Evolutionary conservation across 345 rosid genomes (phyloP).

Genomic region (Eucalyptus regnans): DNA sequence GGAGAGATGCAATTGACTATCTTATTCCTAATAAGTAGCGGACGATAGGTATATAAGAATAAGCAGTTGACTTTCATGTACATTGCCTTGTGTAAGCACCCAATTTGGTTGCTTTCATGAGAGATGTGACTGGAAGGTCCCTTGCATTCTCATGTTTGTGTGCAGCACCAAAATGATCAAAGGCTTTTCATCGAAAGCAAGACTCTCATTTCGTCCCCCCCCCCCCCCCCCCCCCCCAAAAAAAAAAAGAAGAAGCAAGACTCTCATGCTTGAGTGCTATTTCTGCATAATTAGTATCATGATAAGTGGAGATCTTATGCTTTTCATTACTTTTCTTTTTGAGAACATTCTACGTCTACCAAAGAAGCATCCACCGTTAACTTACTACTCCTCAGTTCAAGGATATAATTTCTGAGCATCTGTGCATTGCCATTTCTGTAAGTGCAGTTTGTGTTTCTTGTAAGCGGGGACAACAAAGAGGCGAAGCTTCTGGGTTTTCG

Average conservation of each 20-base stretch:
- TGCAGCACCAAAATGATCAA: background rate
- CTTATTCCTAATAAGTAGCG: background rate
- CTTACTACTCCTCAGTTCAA: background rate
- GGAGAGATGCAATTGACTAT: background rate
- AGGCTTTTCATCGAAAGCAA: background rate
- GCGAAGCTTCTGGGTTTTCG: background rate
- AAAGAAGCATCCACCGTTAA: background rate
- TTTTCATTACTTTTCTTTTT: background rate
- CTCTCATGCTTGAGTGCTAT: background rate
- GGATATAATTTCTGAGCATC: background rate
- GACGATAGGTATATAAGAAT: background rate
- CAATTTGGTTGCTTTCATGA: background rate
- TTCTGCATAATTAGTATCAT: background rate
- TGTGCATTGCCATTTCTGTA: background rate
- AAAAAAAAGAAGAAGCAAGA: too few relatives aligned
- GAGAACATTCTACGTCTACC: background rate
- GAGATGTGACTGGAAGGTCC: background rate
- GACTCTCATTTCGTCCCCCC: too few relatives aligned
- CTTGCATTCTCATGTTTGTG: background rate
- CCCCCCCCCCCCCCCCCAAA: rapidly evolving
- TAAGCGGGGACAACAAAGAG: background rate
- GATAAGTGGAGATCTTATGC: background rate
- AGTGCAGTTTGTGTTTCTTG: background rate
- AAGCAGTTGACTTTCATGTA: background rate
- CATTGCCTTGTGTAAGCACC: background rate